A percentile compares a stretch with the other conserved stretches of the same genome.
These are phyloP conservation scores for Thermothelomyces thermophilus DNA, from an alignment of 2,329 filamentous ascomycete genomes.

Conservation along the genomic window DNA sequence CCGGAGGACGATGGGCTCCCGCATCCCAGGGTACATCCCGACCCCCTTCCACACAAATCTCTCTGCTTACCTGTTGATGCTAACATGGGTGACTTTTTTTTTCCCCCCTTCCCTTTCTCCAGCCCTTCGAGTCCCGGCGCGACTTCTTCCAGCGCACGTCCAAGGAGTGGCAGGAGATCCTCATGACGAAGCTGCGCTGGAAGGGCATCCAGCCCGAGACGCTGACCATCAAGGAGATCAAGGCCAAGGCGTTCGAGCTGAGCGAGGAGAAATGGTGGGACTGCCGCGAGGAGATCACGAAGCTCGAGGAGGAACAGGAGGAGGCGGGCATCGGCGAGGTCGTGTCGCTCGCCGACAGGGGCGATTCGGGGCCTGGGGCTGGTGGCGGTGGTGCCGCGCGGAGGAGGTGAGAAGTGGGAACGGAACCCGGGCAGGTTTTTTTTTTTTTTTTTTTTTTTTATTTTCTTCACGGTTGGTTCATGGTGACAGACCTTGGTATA, in stretches of 20 bases:
- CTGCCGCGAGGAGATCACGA: slow-evolving; percentile 85
- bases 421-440: too few relatives aligned
- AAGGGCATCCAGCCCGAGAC: slow-evolving; percentile 61
- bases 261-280: slow-evolving; percentile 99
- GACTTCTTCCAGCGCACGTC: slow-evolving; percentile 90
- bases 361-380: slow-evolving; percentile 46
- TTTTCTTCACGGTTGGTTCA: too few relatives aligned
- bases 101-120: slow-evolving; percentile 17
- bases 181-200: slow-evolving; percentile 68
- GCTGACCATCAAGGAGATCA: slow-evolving; percentile 80
- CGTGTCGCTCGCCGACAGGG: slow-evolving; percentile 73
- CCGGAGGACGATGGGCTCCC: slow-evolving; percentile 68
- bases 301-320: slow-evolving; percentile 91
- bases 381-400: slow-evolving; percentile 21
- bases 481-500: too few relatives aligned
- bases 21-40: slow-evolving; percentile 57
- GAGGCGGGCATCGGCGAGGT: slow-evolving; percentile 92
- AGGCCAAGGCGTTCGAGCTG: slow-evolving; percentile 80
- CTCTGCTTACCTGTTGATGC: not conserved
- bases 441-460: not conserved
- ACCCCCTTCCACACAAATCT: slow-evolving; percentile 20
- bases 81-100: not conserved
- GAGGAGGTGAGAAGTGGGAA: slow-evolving; percentile 25
- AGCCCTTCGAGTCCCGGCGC: slow-evolving; percentile 82
- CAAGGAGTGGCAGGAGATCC: slow-evolving; percentile 81